Base-by-base conservation (phyloP, 2,329 filamentous ascomycete species). In the Alternaria sp. region DNA sequence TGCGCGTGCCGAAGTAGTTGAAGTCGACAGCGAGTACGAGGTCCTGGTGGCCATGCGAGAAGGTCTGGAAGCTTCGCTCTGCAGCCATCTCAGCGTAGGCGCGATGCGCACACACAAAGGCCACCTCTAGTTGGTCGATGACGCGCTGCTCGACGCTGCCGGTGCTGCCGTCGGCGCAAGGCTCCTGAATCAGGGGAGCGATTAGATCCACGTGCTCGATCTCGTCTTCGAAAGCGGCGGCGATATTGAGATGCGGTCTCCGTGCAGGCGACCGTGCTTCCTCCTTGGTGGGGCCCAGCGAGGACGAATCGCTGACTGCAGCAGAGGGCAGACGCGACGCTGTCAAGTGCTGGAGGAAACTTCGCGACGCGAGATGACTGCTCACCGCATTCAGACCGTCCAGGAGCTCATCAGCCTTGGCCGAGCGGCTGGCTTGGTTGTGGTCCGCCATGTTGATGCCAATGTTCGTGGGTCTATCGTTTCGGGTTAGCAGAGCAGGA, bases 1-100 rank as follows among this genome's bases (percentile, higher is more conserved):
- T 94, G 71, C 94, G 92, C 73, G 93, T 94, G 71, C 94, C 95
- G 79, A 97, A 97, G 69, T 90, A 90, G 80, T 97, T 97, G 86
- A 96, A 97, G 69, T 93, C 91, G 65, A 95, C 90, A 59, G 93
- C 91, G 68, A 94, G 90, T 55, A 96, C 91, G 47, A 96, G 86
- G 78, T 96, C 92, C 74, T 89, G 88, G 80, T 94, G 91, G 71
- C 90, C 90, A 78, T 93, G 89, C 64, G 89, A 87, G 73, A 93
- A 87, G 70, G 91, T 88, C 65, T 83, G 80, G 63, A 84, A 84
- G 69, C 71, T 73, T 69, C 72, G 75, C 32, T 76, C 74, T 51
- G 77, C 64, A n/a, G 75, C 74, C 79, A 80, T 80, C 13, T 71
- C 73, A 21, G 69, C 69, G 61, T 74, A 79, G 36, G 74, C 74